A percentile compares a stretch with the other conserved stretches of the same genome.
phyloP scores from a whole-genome alignment of 805 yeast species.

The Ogataea thermomethanolica region DNA sequence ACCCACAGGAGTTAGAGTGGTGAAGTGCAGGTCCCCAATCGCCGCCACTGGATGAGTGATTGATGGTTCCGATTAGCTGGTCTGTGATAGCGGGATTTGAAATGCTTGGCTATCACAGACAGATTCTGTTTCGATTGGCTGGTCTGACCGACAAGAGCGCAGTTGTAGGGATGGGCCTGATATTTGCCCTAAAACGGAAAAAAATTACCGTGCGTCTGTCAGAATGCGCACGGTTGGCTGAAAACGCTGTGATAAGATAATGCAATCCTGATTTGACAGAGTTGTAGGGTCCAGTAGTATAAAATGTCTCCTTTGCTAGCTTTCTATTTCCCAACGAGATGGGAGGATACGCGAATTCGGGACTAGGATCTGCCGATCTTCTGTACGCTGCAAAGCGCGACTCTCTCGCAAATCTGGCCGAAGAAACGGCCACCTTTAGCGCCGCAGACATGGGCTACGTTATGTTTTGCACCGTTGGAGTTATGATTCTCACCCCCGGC shows the following conservation, averaged over 20 bases:
- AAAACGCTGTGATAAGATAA: slow-evolving; percentile 1
- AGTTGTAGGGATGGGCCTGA: not conserved
- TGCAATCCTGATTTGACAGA: not conserved
- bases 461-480: slow-evolving; percentile 45
- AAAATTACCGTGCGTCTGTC: not conserved
- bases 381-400: slow-evolving; percentile 23
- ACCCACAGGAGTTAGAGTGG: slow-evolving; percentile 6
- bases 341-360: slow-evolving; percentile 34
- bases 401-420: slow-evolving; percentile 26
- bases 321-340: slow-evolving; percentile 3
- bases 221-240: not conserved
- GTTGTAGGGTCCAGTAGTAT: not conserved
- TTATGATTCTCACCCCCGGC: slow-evolving; percentile 44
- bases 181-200: slow-evolving; percentile 2
- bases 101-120: too few species aligned
- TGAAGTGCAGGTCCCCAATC: not conserved
- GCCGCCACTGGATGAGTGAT: too few species aligned
- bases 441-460: slow-evolving; percentile 50
- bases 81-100: not conserved
- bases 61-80: too few species aligned
- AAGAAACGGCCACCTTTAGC: slow-evolving; percentile 35
- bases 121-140: too few species aligned
- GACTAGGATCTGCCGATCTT: slow-evolving; percentile 30
- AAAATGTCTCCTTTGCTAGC: not conserved
- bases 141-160: not conserved